phyloP scores from a whole-genome alignment of 495 filamentous ascomycete genomes.

The Neurospora sp. region DNA sequence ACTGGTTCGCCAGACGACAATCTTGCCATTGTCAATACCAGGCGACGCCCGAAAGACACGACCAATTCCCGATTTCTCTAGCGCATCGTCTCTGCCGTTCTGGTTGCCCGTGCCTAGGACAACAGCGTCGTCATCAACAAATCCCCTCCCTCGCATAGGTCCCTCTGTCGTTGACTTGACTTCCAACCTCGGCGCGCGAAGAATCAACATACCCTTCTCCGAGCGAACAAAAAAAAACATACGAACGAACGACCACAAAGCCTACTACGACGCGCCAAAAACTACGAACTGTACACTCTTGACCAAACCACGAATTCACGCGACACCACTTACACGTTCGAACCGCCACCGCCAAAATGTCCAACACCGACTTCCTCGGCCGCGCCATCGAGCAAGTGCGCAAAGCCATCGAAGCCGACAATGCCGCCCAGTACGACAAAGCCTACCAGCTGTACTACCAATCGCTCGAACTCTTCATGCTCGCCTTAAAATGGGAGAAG shows the following conservation, averaged over 20 bases:
- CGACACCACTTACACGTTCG: background rate
- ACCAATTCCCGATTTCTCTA: background rate
- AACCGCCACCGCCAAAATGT: constrained; percentile 49
- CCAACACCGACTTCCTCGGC: constrained; percentile 92
- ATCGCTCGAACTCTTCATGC: constrained; percentile 90
- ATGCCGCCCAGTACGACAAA: constrained; percentile 89
- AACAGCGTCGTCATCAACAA: background rate
- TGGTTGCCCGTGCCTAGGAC: background rate
- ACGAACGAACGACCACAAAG: background rate
- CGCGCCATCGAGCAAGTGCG: constrained; percentile 92
- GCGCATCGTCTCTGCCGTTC: background rate
- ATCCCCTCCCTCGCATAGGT: background rate
- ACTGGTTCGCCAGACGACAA: background rate
- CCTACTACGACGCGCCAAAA: background rate
- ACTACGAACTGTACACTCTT: background rate
- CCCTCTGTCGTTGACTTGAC: background rate
- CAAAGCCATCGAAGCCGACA: constrained; percentile 94
- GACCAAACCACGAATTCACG: background rate
- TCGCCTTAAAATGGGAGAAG: constrained; percentile 97
- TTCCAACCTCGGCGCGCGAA: background rate
- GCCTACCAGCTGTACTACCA: constrained; percentile 93
- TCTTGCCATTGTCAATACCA: background rate
- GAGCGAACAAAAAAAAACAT: background rate
- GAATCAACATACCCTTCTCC: background rate
- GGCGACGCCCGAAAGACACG: background rate